Evolutionary conservation across 2,329 filamentous ascomycete species (phyloP).

Genomic region (Colletotrichum nymphaeae): DNA sequence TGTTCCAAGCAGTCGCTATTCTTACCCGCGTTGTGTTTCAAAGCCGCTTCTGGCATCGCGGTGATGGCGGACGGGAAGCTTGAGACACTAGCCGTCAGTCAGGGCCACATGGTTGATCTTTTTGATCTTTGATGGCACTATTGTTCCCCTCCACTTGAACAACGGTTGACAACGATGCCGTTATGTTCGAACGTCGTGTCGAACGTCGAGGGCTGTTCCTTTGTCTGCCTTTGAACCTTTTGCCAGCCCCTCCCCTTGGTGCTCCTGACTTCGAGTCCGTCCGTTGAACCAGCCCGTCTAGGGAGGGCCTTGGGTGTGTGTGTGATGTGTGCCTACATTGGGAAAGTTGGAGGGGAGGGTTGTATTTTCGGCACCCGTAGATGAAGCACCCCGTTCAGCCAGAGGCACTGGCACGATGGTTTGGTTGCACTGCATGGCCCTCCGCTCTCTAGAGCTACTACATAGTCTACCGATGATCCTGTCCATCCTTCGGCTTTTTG

Average conservation of each 20-base stretch:
- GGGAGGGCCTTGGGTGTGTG: neutral
- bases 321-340: neutral
- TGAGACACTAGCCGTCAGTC: neutral
- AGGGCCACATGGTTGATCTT: neutral
- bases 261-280: neutral
- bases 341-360: neutral
- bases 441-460: neutral
- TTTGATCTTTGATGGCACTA: neutral
- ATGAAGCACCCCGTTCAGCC: neutral
- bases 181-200: neutral
- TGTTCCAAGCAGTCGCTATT: neutral
- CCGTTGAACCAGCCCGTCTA: neutral
- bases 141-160: neutral
- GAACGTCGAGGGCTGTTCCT: neutral
- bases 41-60: neutral
- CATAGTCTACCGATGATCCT: neutral
- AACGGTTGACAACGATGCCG: neutral
- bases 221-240: neutral
- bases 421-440: constrained; percentile 7
- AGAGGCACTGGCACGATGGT: neutral
- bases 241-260: neutral
- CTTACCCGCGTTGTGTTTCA: neutral
- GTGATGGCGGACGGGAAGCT: neutral
- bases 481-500: neutral
- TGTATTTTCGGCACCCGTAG: neutral